These are phyloP conservation scores for Artemisia tridentata DNA, from an alignment of 129 eudicot genomes.

Conservation along the genomic window DNA sequence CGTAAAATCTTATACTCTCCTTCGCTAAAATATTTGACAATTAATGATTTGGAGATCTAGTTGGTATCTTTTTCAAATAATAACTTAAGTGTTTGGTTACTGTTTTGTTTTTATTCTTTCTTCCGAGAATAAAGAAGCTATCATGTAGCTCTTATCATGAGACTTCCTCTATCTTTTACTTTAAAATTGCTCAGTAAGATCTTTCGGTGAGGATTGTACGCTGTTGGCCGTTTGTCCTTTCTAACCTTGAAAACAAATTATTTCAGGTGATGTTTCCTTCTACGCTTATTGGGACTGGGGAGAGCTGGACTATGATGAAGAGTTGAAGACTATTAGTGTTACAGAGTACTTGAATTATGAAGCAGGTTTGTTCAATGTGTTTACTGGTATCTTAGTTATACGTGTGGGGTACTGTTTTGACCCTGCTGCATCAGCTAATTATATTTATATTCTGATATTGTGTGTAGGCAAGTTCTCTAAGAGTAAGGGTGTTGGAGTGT, in stretches of 20 bases:
- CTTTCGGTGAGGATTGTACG: background rate
- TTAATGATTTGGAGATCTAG: background rate
- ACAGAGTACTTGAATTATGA: slow-evolving; percentile 93
- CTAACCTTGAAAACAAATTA: background rate
- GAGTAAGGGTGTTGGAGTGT: slow-evolving; percentile 91
- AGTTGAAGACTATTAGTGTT: slow-evolving; percentile 85
- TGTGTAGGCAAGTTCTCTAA: slow-evolving; percentile 73
- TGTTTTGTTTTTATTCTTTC: no score
- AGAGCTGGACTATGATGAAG: slow-evolving; percentile 94
- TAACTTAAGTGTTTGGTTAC: no score
- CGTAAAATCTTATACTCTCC: background rate
- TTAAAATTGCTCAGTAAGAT: no score
- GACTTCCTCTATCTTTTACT: no score
- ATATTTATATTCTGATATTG: background rate
- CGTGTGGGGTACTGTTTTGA: background rate
- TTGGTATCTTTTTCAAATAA: background rate
- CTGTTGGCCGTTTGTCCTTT: background rate
- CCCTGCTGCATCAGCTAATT: background rate
- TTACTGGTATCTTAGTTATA: background rate
- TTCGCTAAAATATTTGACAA: no score
- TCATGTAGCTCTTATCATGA: no score
- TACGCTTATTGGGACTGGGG: slow-evolving; percentile 85
- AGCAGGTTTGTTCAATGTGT: slow-evolving; percentile 54
- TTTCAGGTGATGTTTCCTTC: slow-evolving; percentile 93
- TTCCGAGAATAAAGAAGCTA: no score